phyloP scores from a whole-genome alignment of 768 basidiomycete species.

The Exidia glandulosa region DNA sequence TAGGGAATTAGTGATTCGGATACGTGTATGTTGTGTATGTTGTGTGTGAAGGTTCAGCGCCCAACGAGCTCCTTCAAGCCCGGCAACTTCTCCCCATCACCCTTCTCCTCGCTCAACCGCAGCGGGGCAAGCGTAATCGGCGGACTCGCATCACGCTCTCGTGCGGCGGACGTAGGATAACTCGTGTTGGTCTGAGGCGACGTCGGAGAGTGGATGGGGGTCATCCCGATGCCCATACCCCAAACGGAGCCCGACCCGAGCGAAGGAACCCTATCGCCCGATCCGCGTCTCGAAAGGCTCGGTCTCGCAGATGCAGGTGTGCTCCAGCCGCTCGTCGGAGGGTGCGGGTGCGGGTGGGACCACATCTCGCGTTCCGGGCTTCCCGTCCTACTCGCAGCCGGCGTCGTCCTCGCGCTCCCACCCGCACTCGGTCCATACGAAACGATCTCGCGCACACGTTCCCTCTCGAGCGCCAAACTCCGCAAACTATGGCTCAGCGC shows the following conservation, averaged over 20 bases:
- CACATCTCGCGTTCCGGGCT: background rate
- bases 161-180: background rate
- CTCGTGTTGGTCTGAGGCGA: background rate
- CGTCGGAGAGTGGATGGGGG: background rate
- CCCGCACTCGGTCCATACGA: background rate
- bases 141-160: background rate
- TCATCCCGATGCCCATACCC: slow-evolving; percentile 2
- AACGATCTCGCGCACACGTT: slow-evolving; percentile 1
- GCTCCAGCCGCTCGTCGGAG: background rate
- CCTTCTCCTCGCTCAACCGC: background rate
- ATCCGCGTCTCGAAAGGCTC: background rate
- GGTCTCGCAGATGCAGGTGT: background rate
- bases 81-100: background rate
- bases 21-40: no score
- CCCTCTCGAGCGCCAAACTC: background rate
- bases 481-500: background rate
- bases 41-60: no score
- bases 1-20: no score
- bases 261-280: background rate
- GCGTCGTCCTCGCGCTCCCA: background rate
- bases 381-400: background rate
- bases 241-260: background rate
- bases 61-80: background rate
- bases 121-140: slow-evolving; percentile 1
- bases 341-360: background rate